Base-by-base conservation (phyloP, 768 basidiomycete species). In the Hericium coralloides region DNA sequence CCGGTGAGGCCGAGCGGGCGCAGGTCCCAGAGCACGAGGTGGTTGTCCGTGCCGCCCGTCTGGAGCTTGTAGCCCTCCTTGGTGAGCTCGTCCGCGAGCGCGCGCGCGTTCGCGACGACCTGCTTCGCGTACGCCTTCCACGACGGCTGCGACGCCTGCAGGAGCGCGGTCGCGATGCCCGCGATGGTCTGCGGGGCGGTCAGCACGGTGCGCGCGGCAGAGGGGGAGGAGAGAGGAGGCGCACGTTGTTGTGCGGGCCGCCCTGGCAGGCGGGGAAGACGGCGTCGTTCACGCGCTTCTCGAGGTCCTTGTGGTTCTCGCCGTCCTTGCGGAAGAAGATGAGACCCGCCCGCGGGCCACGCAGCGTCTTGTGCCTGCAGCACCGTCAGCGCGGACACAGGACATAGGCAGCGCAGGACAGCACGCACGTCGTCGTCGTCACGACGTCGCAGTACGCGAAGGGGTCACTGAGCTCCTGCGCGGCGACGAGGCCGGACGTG, bases 181-280 rank as follows among this genome's bases (percentile, higher is more conserved):
- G 95, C 95, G 59, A 99, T 98, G 62, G 95, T 92, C 89, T 92
- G 60, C 17, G 43, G 9, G 22, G 39, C 6, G 2, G 25, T 55
- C 43, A 48, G 38, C 20, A 12, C 0, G 17, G 17, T 22, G 53
- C 10, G n/a, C 47, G 10, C n/a, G 22, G 39, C 18, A 17, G 23
- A 23, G 20, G 52, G 26, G 23, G 41, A 53, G n/a, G 56, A 39
- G 31, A 23, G 22, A 71, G 31, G 10, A 31, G 1, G 26, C 83
- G 56, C 56, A 90, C 89, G 76, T 99, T 94, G 78, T 98, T 98
- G 79, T 98, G 97, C 47, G 95, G 97, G 51, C 95, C 97, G 73
- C 97, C 97, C 75, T 98, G 97, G 81, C 97, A 98, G 38, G 97
- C 95, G 57, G 97, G 97, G 85, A 99, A 99, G 61, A 99, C 95